Conservation (phyloP, 495 filamentous ascomycete species). For the Penicillium desertorum region DNA sequence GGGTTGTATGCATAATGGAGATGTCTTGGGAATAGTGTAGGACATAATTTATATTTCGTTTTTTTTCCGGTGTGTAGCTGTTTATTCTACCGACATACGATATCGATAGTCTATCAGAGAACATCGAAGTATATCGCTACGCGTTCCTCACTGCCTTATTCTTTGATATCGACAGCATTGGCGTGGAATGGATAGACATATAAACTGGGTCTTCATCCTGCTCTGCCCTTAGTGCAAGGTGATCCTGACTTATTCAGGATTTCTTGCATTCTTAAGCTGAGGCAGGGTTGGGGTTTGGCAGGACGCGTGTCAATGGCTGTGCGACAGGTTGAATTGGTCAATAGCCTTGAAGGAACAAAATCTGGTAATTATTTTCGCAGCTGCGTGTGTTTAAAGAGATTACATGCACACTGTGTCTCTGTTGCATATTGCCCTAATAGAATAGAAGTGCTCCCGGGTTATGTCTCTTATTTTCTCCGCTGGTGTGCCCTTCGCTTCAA, state of each 20-base stretch:
- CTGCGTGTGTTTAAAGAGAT: neutral
- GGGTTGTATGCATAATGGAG: neutral
- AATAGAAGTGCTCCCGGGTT: neutral
- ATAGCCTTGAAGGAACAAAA: neutral
- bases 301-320: conserved; percentile 36
- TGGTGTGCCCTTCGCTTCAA: neutral
- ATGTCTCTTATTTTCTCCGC: conserved; percentile 6
- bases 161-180: neutral
- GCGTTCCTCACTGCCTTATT: neutral
- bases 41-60: neutral
- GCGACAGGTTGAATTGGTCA: neutral
- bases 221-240: neutral
- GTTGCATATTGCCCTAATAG: neutral
- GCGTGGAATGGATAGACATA: conserved; percentile 12
- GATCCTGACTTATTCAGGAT: conserved; percentile 10
- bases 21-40: neutral
- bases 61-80: neutral
- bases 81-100: neutral
- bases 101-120: neutral
- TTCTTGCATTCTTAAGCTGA: conserved; percentile 19
- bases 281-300: neutral
- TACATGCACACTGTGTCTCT: neutral
- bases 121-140: neutral
- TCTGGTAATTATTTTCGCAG: neutral
- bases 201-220: neutral